A percentile compares a stretch with the other conserved stretches of the same genome.
These are phyloP conservation scores for Diaporthe caulivora DNA, from an alignment of 2,329 filamentous ascomycete species.

Conservation along the genomic window DNA sequence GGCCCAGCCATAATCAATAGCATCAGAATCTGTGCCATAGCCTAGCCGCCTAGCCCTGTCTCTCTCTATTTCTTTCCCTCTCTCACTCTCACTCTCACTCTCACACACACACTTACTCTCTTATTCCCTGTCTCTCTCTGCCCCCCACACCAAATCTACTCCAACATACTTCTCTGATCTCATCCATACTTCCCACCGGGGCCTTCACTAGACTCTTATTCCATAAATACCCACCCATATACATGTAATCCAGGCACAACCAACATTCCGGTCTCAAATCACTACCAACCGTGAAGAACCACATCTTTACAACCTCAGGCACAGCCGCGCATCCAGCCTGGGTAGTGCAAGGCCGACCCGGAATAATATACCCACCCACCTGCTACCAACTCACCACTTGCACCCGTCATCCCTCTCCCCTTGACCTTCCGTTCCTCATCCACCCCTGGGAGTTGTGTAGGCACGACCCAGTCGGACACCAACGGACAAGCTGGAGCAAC, in stretches of 20 bases:
- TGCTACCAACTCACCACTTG: neutral
- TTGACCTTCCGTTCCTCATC: constrained; percentile 9
- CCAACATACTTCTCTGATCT: neutral
- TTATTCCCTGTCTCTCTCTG: neutral
- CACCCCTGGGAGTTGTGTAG: constrained; percentile 20
- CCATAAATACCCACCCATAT: neutral
- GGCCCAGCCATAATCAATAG: neutral
- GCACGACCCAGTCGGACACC: constrained; percentile 23
- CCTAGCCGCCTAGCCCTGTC: constrained; percentile 6
- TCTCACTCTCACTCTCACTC: neutral
- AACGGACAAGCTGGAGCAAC: constrained; percentile 37
- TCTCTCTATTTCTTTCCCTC: neutral
- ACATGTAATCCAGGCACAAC: neutral
- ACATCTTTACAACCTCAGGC: neutral
- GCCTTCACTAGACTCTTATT: neutral
- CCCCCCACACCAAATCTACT: neutral
- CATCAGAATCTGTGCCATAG: constrained; percentile 1
- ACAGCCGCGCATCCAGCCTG: constrained; percentile 8
- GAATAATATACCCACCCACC: constrained; percentile 9
- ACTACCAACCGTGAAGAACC: constrained; percentile 4
- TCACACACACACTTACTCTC: neutral
- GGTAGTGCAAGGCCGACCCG: constrained; percentile 17
- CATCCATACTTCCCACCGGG: neutral
- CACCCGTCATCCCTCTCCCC: constrained; percentile 3
- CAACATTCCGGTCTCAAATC: constrained; percentile 5